Percentiles rank a stretch among this genome's conserved stretches.
Conservation (phyloP, 2,329 filamentous ascomycete genomes). For the Aureobasidium leucospermi region DNA sequence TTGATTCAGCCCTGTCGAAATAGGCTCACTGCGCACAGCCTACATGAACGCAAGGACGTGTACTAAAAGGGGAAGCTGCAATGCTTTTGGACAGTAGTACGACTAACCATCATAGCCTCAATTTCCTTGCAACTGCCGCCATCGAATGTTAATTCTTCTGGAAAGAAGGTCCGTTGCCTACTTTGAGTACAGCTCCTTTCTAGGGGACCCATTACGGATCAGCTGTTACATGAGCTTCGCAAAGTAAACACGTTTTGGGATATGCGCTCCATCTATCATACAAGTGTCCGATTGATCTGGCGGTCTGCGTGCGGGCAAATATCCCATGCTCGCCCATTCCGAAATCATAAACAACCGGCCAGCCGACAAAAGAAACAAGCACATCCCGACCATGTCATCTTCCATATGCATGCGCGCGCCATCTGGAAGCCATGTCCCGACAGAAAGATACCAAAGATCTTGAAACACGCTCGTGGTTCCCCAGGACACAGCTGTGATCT, state of each 20-base stretch:
- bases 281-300: neutral
- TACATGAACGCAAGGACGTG: neutral
- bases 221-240: neutral
- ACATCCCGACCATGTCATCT: neutral
- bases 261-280: neutral
- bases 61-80: neutral
- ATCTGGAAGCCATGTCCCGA: neutral
- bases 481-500: neutral
- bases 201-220: neutral
- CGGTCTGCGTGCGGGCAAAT: neutral
- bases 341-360: neutral
- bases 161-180: neutral
- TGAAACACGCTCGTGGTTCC: neutral
- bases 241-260: neutral
- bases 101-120: neutral
- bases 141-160: neutral
- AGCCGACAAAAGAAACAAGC: neutral
- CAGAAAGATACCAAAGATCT: neutral
- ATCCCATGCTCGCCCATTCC: neutral
- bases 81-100: neutral
- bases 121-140: neutral
- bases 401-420: neutral
- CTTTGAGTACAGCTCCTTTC: neutral
- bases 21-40: neutral
- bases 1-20: slow-evolving; percentile 2